Evolutionary conservation across 345 rosid species (phyloP), one percentile per base, ranked within the genome.

Genomic region (Salix exigua): DNA sequence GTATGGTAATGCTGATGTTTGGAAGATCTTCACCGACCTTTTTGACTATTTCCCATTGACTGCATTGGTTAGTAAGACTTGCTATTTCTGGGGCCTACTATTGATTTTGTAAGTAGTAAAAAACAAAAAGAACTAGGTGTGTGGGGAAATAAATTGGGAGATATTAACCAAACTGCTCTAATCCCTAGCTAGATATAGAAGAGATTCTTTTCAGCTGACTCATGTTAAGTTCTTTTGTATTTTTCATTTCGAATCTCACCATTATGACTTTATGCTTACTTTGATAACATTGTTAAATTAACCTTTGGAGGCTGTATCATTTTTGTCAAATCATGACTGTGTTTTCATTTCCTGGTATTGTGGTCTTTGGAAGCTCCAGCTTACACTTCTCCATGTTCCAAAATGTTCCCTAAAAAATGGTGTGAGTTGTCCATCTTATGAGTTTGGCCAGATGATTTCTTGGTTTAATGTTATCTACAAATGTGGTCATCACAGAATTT

Each of bases 11-110:
- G 98, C 98, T 66, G 89, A 89, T 77, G 96, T 92, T 72, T 92
- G 98, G 96, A 92, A 92, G 88, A 91, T 78, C 76, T 92, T 91
- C 74, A 93, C 99, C 35, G 98, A 95, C 81, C 89, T 95, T 72
- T 95, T 95, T 77, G 99, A 95, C 81, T 95, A 91, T 88, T 91
- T 95, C 72, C 97, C 99, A 33, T 79, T 93, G 84, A 95, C 98
- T 64, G 99, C 99, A 68, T 85, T 95, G 98, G 99, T 51, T 51
- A 51, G 58, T 51, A 51, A 51, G 58, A 19, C 23, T 18, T 18
- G n/a, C 58, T 51, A 51, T 51, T 17, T 51, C 58, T 19, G 58
- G 55, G 58, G 58, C n/a, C 9, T 18, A 6, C 58, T 51, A 19
- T 19, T 51, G 58, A 51, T 18, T 51, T 51, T 51, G n/a, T 19